A percentile compares a stretch with the other conserved stretches of the same genome.
phyloP scores from a whole-genome alignment of 495 filamentous ascomycete genomes.

The Terfezia boudieri region DNA sequence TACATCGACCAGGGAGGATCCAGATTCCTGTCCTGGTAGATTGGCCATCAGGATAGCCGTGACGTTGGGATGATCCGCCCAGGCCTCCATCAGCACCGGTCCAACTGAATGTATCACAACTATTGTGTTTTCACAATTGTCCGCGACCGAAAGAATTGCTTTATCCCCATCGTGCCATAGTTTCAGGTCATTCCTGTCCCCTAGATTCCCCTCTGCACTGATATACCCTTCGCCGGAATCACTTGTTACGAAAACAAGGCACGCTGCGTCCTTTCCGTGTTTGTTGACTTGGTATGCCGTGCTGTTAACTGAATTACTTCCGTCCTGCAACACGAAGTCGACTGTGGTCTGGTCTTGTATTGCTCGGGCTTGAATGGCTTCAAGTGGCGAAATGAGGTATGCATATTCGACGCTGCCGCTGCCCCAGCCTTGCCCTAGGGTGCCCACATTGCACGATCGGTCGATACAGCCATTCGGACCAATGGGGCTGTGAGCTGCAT shows the following conservation, averaged over 20 bases:
- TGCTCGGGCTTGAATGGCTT: background rate
- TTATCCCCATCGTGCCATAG: slow-evolving; percentile 57
- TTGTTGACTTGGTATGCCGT: background rate
- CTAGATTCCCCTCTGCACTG: slow-evolving; percentile 36
- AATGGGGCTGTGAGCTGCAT: slow-evolving; percentile 39
- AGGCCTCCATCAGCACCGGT: slow-evolving; percentile 50
- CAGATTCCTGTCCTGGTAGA: slow-evolving; percentile 76
- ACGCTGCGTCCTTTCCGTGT: slow-evolving; percentile 34
- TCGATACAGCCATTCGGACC: slow-evolving; percentile 61
- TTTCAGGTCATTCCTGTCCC: slow-evolving; percentile 64
- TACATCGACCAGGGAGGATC: slow-evolving; percentile 74
- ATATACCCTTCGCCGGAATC: slow-evolving; percentile 42
- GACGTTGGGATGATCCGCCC: slow-evolving; percentile 58
- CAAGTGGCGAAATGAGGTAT: slow-evolving; percentile 46
- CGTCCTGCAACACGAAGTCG: background rate
- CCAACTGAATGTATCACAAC: slow-evolving; percentile 81
- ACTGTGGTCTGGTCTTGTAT: background rate
- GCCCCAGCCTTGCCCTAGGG: slow-evolving; percentile 72
- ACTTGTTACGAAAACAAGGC: slow-evolving; percentile 40
- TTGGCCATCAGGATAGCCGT: slow-evolving; percentile 90
- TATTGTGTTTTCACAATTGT: slow-evolving; percentile 47
- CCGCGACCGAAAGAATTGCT: slow-evolving; percentile 47
- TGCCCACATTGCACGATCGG: slow-evolving; percentile 61
- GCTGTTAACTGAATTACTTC: background rate
- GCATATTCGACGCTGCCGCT: slow-evolving; percentile 75